Base-by-base conservation (phyloP, 1,284 basidiomycete species). In the Fomitopsis palustris region DNA sequence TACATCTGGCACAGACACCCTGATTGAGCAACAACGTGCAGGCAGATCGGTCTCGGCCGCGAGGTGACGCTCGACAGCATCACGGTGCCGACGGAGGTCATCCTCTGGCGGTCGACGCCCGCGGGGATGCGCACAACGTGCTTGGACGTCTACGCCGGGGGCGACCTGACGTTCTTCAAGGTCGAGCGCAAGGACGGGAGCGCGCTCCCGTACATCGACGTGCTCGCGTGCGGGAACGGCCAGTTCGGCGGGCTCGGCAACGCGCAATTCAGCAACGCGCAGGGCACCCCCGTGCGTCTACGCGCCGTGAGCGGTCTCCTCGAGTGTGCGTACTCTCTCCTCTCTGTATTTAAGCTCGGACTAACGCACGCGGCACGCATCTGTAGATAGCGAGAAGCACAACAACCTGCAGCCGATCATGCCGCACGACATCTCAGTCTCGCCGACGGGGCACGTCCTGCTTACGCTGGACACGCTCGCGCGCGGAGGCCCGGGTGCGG, bases 211-310 rank as follows among this genome's bases (percentile, higher is more conserved):
- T 82, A 78, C 39, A 73, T 88, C 17, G 94, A 97, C 66, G 70
- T 96, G 4, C 80, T 95, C 35, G 85, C 92, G 53, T 90, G 87
- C 63, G 96, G 96, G 0, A 93, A 87, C 79, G 96, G 82, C 19
- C 86, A 91, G 71, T 93, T 84, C 74, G 95, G 96, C 12, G 89
- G 91, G 3, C 81, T 98, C 3, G 96, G 95, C 0, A 95, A 92
- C 59, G 85, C 82, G n/a, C 72, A 82, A 47, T 96, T 85, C 78
- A 90, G 81, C 66, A 93, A 86, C 63, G 86, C 87, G 0, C 88
- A 90, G 64, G 83, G 86, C 33, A 79, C 80, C 45, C 94, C 93
- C 0, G 78, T 85, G 1, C 85, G 86, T 57, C 88, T 93, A 21
- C 94, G 89, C 76, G 87, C 84, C 49, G 81, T 97, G 55, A 95